phyloP scores from a whole-genome alignment of 768 basidiomycete species.

The Lentinula boryana region DNA sequence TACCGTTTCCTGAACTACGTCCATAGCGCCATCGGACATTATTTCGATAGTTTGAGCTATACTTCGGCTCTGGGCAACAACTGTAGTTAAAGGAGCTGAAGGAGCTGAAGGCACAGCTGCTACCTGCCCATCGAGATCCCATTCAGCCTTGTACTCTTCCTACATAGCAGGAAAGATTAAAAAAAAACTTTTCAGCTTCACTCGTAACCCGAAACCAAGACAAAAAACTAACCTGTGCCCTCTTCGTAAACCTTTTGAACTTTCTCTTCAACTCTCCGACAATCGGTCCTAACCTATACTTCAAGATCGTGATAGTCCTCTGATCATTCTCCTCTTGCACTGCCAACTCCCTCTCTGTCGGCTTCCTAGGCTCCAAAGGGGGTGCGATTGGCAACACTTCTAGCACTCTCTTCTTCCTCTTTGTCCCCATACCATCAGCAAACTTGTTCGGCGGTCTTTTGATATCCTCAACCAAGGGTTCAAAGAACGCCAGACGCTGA shows the following conservation, averaged over 20 bases:
- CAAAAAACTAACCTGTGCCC: slow-evolving; percentile 53
- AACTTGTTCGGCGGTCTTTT: slow-evolving; percentile 78
- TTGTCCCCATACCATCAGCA: slow-evolving; percentile 66
- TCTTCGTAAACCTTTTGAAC: slow-evolving; percentile 85
- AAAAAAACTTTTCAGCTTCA: neutral
- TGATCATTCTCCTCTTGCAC: slow-evolving; percentile 80
- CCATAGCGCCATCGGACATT: neutral
- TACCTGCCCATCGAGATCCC: slow-evolving; percentile 31
- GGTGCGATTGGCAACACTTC: slow-evolving; percentile 87
- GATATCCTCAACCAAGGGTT: slow-evolving; percentile 62
- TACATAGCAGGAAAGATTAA: neutral
- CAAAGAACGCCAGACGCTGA: slow-evolving; percentile 74
- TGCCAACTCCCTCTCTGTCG: slow-evolving; percentile 75
- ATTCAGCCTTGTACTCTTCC: slow-evolving; percentile 57
- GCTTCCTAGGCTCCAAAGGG: slow-evolving; percentile 80
- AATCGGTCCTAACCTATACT: slow-evolving; percentile 87
- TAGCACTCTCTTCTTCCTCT: slow-evolving; percentile 75
- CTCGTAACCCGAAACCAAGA: neutral
- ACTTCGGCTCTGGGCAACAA: neutral
- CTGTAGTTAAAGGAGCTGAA: neutral
- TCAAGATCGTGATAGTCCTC: slow-evolving; percentile 70
- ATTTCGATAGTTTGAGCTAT: neutral
- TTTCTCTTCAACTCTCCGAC: slow-evolving; percentile 87
- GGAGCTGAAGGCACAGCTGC: neutral
- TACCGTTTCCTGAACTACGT: slow-evolving; percentile 19